Percentiles rank a stretch among this genome's conserved stretches.
phyloP scores from a whole-genome alignment of 1,284 basidiomycete genomes.

The Heterobasidion occidentale region DNA sequence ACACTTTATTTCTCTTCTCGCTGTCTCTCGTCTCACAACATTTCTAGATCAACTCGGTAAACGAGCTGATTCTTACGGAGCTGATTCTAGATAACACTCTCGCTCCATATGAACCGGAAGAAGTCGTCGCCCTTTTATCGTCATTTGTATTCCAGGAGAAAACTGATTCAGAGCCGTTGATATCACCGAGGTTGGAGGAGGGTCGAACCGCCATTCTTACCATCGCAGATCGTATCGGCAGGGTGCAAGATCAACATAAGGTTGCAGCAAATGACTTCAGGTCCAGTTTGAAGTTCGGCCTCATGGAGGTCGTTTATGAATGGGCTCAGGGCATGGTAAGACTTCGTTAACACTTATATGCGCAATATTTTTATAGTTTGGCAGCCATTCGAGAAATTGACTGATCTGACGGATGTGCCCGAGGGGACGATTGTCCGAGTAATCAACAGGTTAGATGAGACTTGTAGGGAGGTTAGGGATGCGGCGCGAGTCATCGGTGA shows the following conservation, averaged over 20 bases:
- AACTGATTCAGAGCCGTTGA: conserved; percentile 78
- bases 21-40: neutral
- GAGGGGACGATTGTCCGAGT: conserved; percentile 97
- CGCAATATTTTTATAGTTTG: conserved; percentile 3
- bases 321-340: conserved; percentile 97
- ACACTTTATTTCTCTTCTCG: neutral
- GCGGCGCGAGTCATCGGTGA: conserved; percentile 98
- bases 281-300: conserved; percentile 76
- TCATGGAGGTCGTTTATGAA: conserved; percentile 95
- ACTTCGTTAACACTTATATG: conserved; percentile 2
- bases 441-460: conserved; percentile 95
- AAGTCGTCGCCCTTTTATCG: conserved; percentile 95
- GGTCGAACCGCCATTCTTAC: conserved; percentile 75
- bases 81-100: conserved; percentile 95
- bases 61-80: conserved; percentile 93
- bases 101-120: conserved; percentile 86
- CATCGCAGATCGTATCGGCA: conserved; percentile 80
- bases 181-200: conserved; percentile 71
- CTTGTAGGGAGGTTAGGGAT: conserved; percentile 94
- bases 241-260: conserved; percentile 73
- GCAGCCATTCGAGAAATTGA: conserved; percentile 94
- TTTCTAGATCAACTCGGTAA: conserved; percentile 88
- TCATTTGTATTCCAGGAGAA: conserved; percentile 98
- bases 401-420: conserved; percentile 86
- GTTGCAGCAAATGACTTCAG: conserved; percentile 75